Conservation (phyloP, 345 rosid genomes). For the Melaleuca quinquenervia region DNA sequence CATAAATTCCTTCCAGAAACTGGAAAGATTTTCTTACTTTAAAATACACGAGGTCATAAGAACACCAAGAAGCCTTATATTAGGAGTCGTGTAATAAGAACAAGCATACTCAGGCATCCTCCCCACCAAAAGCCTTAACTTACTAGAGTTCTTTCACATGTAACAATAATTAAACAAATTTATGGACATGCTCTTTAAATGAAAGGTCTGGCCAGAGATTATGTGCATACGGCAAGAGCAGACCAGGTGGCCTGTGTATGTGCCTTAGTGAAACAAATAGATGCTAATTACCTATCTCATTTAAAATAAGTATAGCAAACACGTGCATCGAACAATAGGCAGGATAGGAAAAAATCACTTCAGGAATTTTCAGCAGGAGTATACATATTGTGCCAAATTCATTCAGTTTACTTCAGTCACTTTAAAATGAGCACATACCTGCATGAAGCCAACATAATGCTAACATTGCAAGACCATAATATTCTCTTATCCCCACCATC, state of each 20-base stretch:
- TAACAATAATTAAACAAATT: not conserved
- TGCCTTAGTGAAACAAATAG: not conserved
- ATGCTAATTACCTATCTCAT: not conserved
- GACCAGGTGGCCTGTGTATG: not conserved
- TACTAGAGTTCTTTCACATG: not conserved
- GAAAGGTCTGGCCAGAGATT: not conserved
- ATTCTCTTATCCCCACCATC: not conserved
- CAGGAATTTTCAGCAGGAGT: not conserved
- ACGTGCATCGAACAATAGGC: not conserved
- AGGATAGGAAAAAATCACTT: not conserved
- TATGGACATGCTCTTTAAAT: not conserved
- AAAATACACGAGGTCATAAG: not conserved
- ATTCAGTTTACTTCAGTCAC: not conserved
- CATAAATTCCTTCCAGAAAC: not conserved
- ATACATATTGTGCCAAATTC: not conserved
- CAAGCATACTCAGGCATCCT: not conserved
- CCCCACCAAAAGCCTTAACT: not conserved
- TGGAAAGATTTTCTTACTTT: not conserved
- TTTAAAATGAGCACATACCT: not conserved
- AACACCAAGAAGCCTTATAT: not conserved
- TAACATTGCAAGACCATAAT: not conserved
- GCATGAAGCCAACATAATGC: not conserved
- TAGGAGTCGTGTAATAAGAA: not conserved
- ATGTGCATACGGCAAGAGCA: not conserved
- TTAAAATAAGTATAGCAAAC: not conserved